Evolutionary conservation across 345 rosid genomes (phyloP), one percentile per base, ranked within the genome.

Genomic region (Microcos paniculata): DNA sequence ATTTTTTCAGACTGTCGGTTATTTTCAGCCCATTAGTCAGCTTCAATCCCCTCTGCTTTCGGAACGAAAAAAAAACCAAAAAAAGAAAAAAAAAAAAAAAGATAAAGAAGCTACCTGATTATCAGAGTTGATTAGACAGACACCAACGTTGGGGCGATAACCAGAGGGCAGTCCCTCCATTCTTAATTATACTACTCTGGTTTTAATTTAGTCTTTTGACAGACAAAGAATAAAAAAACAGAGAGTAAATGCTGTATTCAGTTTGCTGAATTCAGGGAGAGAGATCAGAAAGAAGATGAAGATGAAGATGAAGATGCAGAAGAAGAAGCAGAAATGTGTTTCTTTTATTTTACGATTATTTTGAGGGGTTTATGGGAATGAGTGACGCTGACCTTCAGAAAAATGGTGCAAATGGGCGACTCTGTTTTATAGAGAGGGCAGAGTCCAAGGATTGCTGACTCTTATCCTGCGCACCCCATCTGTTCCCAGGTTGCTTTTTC

Each of bases 61-160:
- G 45, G 11, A 38, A 2, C 23, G 6, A 6, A 53, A 19, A 30
- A 73, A 3, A 13, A 38, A 70, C 23, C 2, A 48, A 65, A 21
- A 11, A 1, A 19, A 51, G 26, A 26, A 66, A 43, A 59, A 46
- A 51, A n/a, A 35, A 28, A 24, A 28, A 8, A 21, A 19, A 4
- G 43, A 13, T 9, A 13, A 31, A 43, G 33, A 62, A 48, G n/a
- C 58, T 71, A 95, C 99, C 96, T 86, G 87, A 84, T 91, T 83
- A 77, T 91, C 97, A 26, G 94, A 83, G 85, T 93, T 96, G 86
- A 96, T 80, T 83, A 96, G 94, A 79, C 97, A 91, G 81, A 96
- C 92, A 73, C 99, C 99, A 79, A 96, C 97, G 88, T 93, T 93
- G 33, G 99, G 98, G 77, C 99, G 98, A 80, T 96, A 96, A 65